phyloP scores from a whole-genome alignment of 2,329 filamentous ascomycete genomes.

The Macrophomina phaseolina region DNA sequence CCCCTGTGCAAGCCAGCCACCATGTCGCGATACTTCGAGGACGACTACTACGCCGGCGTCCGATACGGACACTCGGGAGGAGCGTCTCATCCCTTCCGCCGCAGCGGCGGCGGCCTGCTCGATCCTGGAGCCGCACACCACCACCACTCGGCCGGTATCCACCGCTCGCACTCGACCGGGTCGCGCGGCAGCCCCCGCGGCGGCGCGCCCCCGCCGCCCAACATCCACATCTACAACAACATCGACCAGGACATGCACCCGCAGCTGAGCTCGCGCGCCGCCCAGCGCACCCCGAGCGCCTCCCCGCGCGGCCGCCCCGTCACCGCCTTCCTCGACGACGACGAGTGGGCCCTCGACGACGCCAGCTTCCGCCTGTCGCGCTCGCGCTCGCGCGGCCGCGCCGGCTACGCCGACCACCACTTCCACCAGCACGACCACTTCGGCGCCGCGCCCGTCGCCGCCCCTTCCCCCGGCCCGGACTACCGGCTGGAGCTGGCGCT shows the following conservation, averaged over 20 bases:
- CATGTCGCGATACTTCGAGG: slow-evolving; percentile 18
- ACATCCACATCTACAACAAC: slow-evolving; percentile 55
- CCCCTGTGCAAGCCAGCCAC: background rate
- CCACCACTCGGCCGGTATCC: slow-evolving; percentile 38
- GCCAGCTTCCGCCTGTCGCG: slow-evolving; percentile 36
- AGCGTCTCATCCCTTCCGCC: slow-evolving; percentile 29
- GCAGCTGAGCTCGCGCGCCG: slow-evolving; percentile 41
- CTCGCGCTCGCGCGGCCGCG: slow-evolving; percentile 36
- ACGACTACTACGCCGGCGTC: slow-evolving; percentile 3
- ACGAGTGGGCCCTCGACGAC: slow-evolving; percentile 43
- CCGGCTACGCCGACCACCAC: slow-evolving; percentile 37
- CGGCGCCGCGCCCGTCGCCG: background rate
- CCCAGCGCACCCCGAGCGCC: slow-evolving; percentile 38
- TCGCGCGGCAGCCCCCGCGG: slow-evolving; percentile 50
- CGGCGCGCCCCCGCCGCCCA: slow-evolving; percentile 37
- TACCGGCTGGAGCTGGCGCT: slow-evolving; percentile 29
- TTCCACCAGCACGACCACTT: slow-evolving; percentile 31
- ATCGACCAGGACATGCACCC: slow-evolving; percentile 46
- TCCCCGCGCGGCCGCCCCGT: slow-evolving; percentile 34
- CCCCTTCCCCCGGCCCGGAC: slow-evolving; percentile 29
- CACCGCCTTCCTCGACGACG: slow-evolving; percentile 36
- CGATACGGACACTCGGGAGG: slow-evolving; percentile 13
- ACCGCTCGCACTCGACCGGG: slow-evolving; percentile 53
- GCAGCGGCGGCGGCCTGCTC: slow-evolving; percentile 38
- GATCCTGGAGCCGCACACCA: slow-evolving; percentile 35